These are phyloP conservation scores for Russula sp. DNA, from an alignment of 768 basidiomycete genomes.

Conservation along the genomic window DNA sequence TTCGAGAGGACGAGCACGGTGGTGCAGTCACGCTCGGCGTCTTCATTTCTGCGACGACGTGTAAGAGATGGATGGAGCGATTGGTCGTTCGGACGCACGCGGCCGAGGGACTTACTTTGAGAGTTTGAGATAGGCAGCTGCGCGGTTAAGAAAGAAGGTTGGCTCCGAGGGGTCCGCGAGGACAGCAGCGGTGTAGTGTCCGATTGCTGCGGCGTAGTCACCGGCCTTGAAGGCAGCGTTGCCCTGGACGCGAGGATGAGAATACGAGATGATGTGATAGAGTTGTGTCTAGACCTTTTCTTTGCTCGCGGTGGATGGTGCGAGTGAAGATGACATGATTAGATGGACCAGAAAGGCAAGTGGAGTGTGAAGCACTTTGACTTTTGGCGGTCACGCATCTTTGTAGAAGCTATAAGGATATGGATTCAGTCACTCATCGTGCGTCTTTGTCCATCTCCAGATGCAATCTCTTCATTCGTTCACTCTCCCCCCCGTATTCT, in stretches of 20 bases:
- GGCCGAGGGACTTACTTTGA: constrained; percentile 74
- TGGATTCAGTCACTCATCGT: constrained; percentile 15
- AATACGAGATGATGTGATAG: background rate
- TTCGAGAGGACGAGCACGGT: constrained; percentile 53
- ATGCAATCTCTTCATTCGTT: constrained; percentile 18
- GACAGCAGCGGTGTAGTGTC: constrained; percentile 82
- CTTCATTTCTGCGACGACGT: constrained; percentile 20
- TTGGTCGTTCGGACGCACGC: background rate
- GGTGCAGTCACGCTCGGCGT: constrained; percentile 50
- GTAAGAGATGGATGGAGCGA: background rate
- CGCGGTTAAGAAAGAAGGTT: constrained; percentile 84
- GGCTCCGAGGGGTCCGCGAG: constrained; percentile 65
- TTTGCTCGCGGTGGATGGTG: constrained; percentile 1
- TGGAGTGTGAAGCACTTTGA: background rate
- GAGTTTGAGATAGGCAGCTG: constrained; percentile 90
- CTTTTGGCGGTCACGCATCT: background rate
- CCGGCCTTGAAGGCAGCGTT: constrained; percentile 82
- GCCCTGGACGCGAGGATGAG: constrained; percentile 53
- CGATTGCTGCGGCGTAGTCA: constrained; percentile 75
- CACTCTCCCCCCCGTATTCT: constrained; percentile 19
- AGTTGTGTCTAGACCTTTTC: constrained; percentile 2
- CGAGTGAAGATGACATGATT: background rate
- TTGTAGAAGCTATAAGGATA: background rate
- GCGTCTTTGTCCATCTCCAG: constrained; percentile 4
- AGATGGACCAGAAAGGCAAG: background rate